phyloP scores from a whole-genome alignment of 2,329 filamentous ascomycete species.

The Aaosphaeria pasadenensis region DNA sequence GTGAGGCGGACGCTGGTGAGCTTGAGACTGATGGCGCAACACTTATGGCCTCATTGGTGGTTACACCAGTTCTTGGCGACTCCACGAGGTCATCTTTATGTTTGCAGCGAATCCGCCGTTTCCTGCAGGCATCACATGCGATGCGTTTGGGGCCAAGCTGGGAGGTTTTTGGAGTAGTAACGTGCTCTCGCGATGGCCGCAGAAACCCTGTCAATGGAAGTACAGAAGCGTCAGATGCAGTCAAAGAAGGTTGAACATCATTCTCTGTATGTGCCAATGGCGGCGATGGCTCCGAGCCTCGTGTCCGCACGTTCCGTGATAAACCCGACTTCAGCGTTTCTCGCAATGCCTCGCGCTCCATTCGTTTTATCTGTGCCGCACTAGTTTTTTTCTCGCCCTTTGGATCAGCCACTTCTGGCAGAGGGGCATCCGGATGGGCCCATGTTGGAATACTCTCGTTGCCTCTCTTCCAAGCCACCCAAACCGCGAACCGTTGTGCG shows the following conservation, averaged over 20 bases:
- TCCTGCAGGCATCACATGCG: constrained; percentile 62
- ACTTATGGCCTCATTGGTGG: background rate
- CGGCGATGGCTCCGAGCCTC: constrained; percentile 14
- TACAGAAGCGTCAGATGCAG: constrained; percentile 14
- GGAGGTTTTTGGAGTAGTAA: constrained; percentile 54
- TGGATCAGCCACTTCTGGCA: constrained; percentile 39
- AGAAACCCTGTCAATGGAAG: constrained; percentile 31
- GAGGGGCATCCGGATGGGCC: constrained; percentile 57
- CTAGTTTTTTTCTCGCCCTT: constrained; percentile 53
- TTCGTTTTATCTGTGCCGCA: constrained; percentile 53
- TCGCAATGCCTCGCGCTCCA: constrained; percentile 52
- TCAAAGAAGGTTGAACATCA: background rate
- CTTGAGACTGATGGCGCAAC: constrained; percentile 4
- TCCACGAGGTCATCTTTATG: constrained; percentile 56
- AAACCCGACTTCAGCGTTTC: constrained; percentile 43
- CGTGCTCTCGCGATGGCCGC: constrained; percentile 38
- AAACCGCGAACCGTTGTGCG: constrained; percentile 60
- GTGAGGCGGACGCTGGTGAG: constrained; percentile 21
- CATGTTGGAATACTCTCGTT: constrained; percentile 61
- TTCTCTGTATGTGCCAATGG: constrained; percentile 10
- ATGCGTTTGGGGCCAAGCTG: constrained; percentile 59
- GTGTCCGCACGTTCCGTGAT: constrained; percentile 41
- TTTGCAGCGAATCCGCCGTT: constrained; percentile 60
- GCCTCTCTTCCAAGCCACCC: constrained; percentile 66
- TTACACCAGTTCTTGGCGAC: constrained; percentile 16